Percentiles rank a stretch among this genome's conserved stretches.
These are phyloP conservation scores for Phytophthora sojae DNA, from an alignment of 352 stramenopile genomes.

Conservation along the genomic window DNA sequence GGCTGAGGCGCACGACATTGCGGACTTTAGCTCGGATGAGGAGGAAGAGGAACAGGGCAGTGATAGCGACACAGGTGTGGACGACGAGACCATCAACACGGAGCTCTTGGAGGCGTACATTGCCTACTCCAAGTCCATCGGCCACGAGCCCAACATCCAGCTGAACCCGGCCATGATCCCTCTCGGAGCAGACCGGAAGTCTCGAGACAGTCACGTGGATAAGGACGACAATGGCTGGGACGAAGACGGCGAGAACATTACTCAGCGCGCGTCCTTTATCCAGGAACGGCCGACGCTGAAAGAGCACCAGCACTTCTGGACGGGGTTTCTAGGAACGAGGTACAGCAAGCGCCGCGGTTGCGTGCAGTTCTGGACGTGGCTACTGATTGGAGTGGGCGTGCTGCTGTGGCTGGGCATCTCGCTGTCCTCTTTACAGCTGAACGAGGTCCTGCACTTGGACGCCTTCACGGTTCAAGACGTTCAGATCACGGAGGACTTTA, in stretches of 20 bases:
- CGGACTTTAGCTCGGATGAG: slow-evolving; percentile 84
- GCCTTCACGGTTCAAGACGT: slow-evolving; percentile 64
- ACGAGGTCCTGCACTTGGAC: slow-evolving; percentile 75
- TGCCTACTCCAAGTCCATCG: slow-evolving; percentile 93
- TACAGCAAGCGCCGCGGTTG: slow-evolving; percentile 47
- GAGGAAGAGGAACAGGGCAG: slow-evolving; percentile 40
- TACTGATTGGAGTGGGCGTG: slow-evolving; percentile 46
- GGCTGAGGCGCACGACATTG: slow-evolving; percentile 41
- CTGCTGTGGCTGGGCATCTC: slow-evolving; percentile 41
- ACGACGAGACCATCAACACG: slow-evolving; percentile 92
- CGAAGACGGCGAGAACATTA: slow-evolving; percentile 21
- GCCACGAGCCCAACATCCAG: slow-evolving; percentile 82
- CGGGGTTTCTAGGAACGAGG: slow-evolving; percentile 52
- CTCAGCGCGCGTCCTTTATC: slow-evolving; percentile 43
- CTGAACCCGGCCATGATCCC: slow-evolving; percentile 71
- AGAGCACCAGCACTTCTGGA: slow-evolving; percentile 56
- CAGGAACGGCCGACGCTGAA: slow-evolving; percentile 42
- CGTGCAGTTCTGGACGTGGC: slow-evolving; percentile 48
- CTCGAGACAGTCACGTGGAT: slow-evolving; percentile 63
- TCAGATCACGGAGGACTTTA: slow-evolving; percentile 58
- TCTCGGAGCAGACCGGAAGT: slow-evolving; percentile 7
- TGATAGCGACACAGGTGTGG: slow-evolving; percentile 51
- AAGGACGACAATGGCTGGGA: slow-evolving; percentile 51
- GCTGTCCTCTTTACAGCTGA: slow-evolving; percentile 45
- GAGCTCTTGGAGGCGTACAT: slow-evolving; percentile 96